Evolutionary conservation across 768 basidiomycete genomes (phyloP).

Genomic region (Tricholomella constricta): DNA sequence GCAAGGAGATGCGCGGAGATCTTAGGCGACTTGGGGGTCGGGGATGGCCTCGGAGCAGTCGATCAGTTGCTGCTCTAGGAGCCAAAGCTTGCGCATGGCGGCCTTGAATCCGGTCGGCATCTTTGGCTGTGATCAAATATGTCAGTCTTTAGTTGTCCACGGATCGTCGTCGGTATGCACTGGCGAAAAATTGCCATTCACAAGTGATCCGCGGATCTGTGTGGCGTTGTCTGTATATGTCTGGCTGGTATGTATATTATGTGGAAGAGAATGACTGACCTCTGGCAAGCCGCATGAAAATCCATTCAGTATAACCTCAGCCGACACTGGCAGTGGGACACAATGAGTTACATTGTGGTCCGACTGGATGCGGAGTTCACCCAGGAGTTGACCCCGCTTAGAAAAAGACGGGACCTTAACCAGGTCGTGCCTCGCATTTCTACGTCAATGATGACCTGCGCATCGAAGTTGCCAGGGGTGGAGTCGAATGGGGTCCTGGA

Average conservation of each 20-base stretch:
- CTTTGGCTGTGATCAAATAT: slow-evolving; percentile 22
- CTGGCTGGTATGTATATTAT: background rate
- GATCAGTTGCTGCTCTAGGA: slow-evolving; percentile 40
- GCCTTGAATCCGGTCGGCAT: slow-evolving; percentile 38
- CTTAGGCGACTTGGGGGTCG: slow-evolving; percentile 6
- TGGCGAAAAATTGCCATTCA: slow-evolving; percentile 46
- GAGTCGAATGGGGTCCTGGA: slow-evolving; percentile 44
- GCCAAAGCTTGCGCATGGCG: slow-evolving; percentile 45
- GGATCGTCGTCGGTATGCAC: slow-evolving; percentile 20
- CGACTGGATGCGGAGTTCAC: slow-evolving; percentile 48
- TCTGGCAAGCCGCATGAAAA: slow-evolving; percentile 26
- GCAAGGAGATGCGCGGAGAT: slow-evolving; percentile 33
- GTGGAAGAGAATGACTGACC: slow-evolving; percentile 11
- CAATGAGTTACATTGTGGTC: slow-evolving; percentile 38
- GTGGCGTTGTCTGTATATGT: background rate
- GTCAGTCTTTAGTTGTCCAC: background rate
- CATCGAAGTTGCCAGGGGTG: slow-evolving; percentile 44
- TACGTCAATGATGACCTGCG: slow-evolving; percentile 48
- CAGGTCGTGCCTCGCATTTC: slow-evolving; percentile 47
- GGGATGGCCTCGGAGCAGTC: slow-evolving; percentile 19
- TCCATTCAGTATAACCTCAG: background rate
- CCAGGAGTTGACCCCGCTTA: slow-evolving; percentile 27
- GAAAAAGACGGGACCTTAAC: slow-evolving; percentile 25
- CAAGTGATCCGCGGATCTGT: slow-evolving; percentile 47
- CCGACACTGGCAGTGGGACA: background rate